A percentile compares a stretch with the other conserved stretches of the same genome.
phyloP scores from a whole-genome alignment of 2,329 filamentous ascomycete genomes.

The Cladosporium halotolerans region DNA sequence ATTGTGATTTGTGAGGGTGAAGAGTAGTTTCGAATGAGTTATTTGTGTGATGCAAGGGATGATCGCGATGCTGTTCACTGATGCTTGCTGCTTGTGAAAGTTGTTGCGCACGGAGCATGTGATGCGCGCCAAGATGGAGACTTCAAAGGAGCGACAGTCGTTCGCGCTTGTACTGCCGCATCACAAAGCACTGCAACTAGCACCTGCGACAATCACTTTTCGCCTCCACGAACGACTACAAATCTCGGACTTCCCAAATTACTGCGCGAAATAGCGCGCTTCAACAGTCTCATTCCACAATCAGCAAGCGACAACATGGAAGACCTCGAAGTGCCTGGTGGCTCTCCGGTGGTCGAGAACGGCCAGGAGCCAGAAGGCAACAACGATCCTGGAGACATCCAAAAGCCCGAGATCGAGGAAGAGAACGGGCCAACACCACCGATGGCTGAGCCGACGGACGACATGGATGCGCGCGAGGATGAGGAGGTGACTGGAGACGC shows the following conservation, averaged over 20 bases:
- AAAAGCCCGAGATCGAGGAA: conserved; percentile 43
- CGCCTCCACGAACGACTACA: too few species aligned
- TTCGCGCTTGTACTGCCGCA: not conserved
- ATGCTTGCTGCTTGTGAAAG: conserved; percentile 7
- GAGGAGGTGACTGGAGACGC: conserved; percentile 11
- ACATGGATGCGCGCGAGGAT: conserved; percentile 35
- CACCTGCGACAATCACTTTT: not conserved
- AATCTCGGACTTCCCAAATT: too few species aligned
- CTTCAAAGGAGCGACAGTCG: conserved; percentile 8
- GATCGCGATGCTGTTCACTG: not conserved
- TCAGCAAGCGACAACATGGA: conserved; percentile 31
- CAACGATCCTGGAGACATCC: conserved; percentile 40
- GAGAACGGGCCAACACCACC: conserved; percentile 41
- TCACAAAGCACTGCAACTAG: not conserved
- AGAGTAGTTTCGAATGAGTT: not conserved
- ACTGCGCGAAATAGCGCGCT: not conserved
- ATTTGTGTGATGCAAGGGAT: not conserved
- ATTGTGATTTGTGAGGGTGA: conserved; percentile 15
- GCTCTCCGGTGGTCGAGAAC: conserved; percentile 35
- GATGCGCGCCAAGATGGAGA: conserved; percentile 6
- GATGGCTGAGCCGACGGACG: conserved; percentile 36
- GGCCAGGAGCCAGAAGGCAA: conserved; percentile 41
- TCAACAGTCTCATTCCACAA: conserved; percentile 3
- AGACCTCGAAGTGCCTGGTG: conserved; percentile 32
- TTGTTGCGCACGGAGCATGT: conserved; percentile 8